Base-by-base conservation (phyloP, 2,329 filamentous ascomycete genomes). In the Dothidotthia symphoricarpi region DNA sequence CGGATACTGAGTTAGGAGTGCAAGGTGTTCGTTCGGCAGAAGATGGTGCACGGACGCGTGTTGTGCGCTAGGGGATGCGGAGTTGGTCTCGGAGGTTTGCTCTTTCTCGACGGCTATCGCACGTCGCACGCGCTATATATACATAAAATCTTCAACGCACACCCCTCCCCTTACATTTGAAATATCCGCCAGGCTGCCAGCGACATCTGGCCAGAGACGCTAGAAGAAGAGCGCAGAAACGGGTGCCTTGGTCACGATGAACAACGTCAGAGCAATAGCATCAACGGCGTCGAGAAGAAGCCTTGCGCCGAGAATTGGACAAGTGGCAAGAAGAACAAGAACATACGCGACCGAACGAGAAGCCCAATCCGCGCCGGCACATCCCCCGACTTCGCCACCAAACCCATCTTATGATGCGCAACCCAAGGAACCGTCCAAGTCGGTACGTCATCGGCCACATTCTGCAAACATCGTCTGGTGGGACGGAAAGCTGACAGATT, bases 21-120 rank as follows among this genome's bases (percentile, higher is more conserved):
- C 59, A 63, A 63, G 59, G 59, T 62, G 59, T 61, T 60, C 50
- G 36, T 39, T 54, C 39, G 46, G 49, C 5, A 42, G 46, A 41
- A 38, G 24, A 28, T 41, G 26, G 41, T 34, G 55, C 52, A 55
- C 49, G 49, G 51, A 39, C 49, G 25, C 36, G 24, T 28, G 27
- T 37, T n/a, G n/a, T 24, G 17, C 14, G 25, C 24, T 31, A 16
- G 19, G 29, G 36, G 31, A 11, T 50, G 47, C 47, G 48, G 48
- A 51, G 48, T 26, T 44, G 28, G 39, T 40, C 29, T 31, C 53
- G 55, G 55, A 52, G 55, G 57, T 58, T 49, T 55, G 42, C 40
- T 38, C 28, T 42, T 51, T 42, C 41, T 28, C 16, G 24, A 16
- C 5, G 8, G 24, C 24, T 12, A 12, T 25, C 30, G 33, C 36